Percentiles rank a stretch among this genome's conserved stretches.
phyloP scores from a whole-genome alignment of 169 alveolate genomes.

The Plasmodium gonderi region DNA sequence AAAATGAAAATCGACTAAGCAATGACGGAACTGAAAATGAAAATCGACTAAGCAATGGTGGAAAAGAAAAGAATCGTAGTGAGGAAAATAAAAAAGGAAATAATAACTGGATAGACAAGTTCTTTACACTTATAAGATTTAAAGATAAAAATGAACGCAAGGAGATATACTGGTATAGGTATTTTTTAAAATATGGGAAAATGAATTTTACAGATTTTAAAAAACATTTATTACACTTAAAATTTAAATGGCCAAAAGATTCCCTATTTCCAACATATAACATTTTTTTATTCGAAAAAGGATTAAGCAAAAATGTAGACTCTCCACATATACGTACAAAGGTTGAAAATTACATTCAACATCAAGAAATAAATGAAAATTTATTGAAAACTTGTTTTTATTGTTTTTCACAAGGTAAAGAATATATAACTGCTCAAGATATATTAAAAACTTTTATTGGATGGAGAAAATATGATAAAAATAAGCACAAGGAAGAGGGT shows the following conservation, averaged over 20 bases:
- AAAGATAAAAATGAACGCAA: neutral
- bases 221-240: slow-evolving; percentile 17
- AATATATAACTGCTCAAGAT: slow-evolving; percentile 66
- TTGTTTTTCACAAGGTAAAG: slow-evolving; percentile 53
- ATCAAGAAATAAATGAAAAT: slow-evolving; percentile 52
- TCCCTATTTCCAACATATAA: slow-evolving; percentile 59
- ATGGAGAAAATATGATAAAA: slow-evolving; percentile 30
- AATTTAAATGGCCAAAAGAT: slow-evolving; percentile 75
- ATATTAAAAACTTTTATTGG: slow-evolving; percentile 35
- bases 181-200: slow-evolving; percentile 61
- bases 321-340: slow-evolving; percentile 59
- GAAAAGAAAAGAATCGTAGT: neutral
- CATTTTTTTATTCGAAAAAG: slow-evolving; percentile 61
- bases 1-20: neutral
- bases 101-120: neutral
- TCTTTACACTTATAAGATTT: neutral
- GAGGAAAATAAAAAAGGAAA: neutral
- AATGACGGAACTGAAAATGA: neutral
- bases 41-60: neutral
- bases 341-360: slow-evolving; percentile 58
- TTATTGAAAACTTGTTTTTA: slow-evolving; percentile 55
- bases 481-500: neutral
- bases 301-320: slow-evolving; percentile 58
- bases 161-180: slow-evolving; percentile 37
- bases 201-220: slow-evolving; percentile 63